A percentile compares a stretch with the other conserved stretches of the same genome.
phyloP scores from a whole-genome alignment of 768 basidiomycete species.

The Suillus hirtellus region DNA sequence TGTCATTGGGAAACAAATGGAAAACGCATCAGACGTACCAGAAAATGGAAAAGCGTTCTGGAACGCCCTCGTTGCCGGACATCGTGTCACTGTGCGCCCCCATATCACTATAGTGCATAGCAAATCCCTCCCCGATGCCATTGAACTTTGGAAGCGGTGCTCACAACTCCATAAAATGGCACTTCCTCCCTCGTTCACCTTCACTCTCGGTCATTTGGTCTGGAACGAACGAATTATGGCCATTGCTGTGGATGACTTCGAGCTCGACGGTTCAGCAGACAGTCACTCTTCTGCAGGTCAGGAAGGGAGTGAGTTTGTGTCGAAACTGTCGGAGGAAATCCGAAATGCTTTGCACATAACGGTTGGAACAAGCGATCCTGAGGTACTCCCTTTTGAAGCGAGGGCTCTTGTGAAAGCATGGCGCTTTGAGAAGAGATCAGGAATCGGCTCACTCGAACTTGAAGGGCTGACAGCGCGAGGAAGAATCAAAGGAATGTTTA shows the following conservation, averaged over 20 bases:
- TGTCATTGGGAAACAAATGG: neutral
- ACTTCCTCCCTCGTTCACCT: constrained; percentile 56
- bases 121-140: constrained; percentile 41
- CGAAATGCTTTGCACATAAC: constrained; percentile 76
- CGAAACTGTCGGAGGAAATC: constrained; percentile 46
- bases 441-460: constrained; percentile 31
- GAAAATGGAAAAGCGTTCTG: neutral
- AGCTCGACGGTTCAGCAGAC: constrained; percentile 32
- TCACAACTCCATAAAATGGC: constrained; percentile 16
- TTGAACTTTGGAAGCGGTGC: constrained; percentile 46
- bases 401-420: constrained; percentile 60
- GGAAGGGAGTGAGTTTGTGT: constrained; percentile 48
- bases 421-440: constrained; percentile 37
- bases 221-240: constrained; percentile 76
- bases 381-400: constrained; percentile 68
- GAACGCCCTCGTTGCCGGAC: neutral
- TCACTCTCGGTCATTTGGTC: constrained; percentile 40
- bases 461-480: constrained; percentile 31
- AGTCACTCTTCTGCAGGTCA: constrained; percentile 26
- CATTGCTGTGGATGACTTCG: constrained; percentile 63
- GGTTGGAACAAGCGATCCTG: constrained; percentile 64
- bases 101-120: constrained; percentile 50
- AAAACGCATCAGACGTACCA: neutral
- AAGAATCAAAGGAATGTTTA: constrained; percentile 29
- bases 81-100: neutral